Conservation (phyloP, 768 basidiomycete species). For the Tylopilus felleus region DNA sequence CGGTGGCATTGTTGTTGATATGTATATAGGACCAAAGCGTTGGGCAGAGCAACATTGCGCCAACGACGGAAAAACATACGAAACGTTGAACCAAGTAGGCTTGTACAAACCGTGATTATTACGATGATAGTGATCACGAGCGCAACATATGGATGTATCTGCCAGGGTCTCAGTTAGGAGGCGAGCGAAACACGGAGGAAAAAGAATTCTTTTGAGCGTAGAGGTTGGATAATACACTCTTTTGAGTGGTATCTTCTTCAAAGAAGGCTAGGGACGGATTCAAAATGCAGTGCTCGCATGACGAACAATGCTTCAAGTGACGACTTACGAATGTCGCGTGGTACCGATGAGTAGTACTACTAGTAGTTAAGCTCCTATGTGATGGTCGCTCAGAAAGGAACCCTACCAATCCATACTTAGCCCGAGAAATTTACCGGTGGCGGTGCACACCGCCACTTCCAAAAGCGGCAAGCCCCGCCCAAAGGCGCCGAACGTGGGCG, state of each 20-base stretch:
- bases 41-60: neutral
- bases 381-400: too few relatives aligned
- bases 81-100: neutral
- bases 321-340: too few relatives aligned
- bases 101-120: neutral
- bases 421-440: too few relatives aligned
- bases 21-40: neutral
- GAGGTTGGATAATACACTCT: neutral
- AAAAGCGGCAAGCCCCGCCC: too few relatives aligned
- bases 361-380: too few relatives aligned
- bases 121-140: neutral
- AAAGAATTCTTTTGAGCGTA: neutral
- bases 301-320: too few relatives aligned
- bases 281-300: too few relatives aligned
- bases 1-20: neutral
- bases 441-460: too few relatives aligned
- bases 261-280: neutral
- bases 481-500: too few relatives aligned
- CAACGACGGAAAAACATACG: neutral
- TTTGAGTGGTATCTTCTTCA: neutral
- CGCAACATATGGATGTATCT: neutral
- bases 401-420: too few relatives aligned
- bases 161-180: neutral
- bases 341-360: too few relatives aligned
- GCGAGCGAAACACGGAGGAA: neutral